Percentiles rank a stretch among this genome's conserved stretches.
Conservation (phyloP, 2,329 filamentous ascomycete species). For the Colletotrichum chrysophilum region DNA sequence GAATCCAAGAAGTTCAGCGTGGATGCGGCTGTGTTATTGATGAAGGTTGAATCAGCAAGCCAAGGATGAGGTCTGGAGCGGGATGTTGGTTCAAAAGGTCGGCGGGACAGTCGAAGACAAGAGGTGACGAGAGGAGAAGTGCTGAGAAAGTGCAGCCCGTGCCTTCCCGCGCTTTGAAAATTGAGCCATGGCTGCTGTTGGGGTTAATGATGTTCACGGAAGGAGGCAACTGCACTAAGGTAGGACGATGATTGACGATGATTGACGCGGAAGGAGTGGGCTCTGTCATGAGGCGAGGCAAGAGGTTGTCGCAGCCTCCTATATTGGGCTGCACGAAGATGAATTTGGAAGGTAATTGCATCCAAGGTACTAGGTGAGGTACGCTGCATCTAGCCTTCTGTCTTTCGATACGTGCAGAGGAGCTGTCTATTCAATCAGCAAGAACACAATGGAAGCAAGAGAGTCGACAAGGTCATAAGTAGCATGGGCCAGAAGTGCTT, state of each 20-base stretch:
- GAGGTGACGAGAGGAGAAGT: neutral
- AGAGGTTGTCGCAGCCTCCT: neutral
- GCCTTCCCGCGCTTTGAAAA: neutral
- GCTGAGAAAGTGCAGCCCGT: neutral
- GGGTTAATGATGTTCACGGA: neutral
- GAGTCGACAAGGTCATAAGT: neutral
- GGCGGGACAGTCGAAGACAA: neutral
- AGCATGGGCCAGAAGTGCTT: neutral
- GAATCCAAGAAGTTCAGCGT: neutral
- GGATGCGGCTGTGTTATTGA: neutral
- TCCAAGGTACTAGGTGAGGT: neutral
- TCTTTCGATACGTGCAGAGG: neutral
- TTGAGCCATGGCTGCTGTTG: neutral
- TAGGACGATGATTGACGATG: neutral
- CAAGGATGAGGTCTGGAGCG: neutral
- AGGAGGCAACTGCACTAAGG: neutral
- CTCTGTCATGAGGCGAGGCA: neutral
- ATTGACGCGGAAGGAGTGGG: neutral
- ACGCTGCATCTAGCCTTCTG: neutral
- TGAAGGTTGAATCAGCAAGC: neutral
- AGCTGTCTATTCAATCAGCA: neutral
- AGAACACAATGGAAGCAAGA: neutral
- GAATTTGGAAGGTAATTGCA: neutral
- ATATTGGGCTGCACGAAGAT: neutral
- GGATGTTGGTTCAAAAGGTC: neutral